Base-by-base conservation (phyloP, 1,284 basidiomycete species). In the Cutaneotrichosporon cutaneum region DNA sequence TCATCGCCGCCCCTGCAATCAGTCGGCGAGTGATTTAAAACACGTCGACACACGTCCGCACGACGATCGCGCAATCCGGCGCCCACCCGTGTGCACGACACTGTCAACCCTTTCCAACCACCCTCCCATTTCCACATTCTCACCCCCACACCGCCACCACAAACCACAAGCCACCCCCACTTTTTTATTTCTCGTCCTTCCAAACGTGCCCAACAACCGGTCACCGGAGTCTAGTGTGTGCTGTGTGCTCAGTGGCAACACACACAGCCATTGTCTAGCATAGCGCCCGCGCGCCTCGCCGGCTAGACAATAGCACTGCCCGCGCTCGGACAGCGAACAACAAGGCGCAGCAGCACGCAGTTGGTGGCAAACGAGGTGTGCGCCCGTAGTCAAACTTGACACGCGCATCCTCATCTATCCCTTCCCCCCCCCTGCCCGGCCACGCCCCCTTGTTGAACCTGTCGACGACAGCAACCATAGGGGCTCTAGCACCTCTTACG, bases 221-320 rank as follows among this genome's bases (percentile, higher is more conserved):
- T 30, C 30, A 30, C 30, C 30, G 30, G n/a, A n/a, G n/a, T 16
- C 6, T 5, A 42, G 39, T 42, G 39, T 42, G 39, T 42, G 39
- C n/a, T n/a, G 39, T 42, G 39, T 42, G 18, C 39, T 9, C 18
- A 42, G 39, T n/a, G 18, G 18, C 39, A 42, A 42, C 4, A 6
- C 39, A 42, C 39, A 42, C 39, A 42, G 18, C 39, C n/a, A 42
- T 42, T 42, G 39, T 42, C 39, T n/a, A n/a, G 39, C 39, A 42
- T n/a, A 4, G 4, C 39, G 18, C 39, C 18, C 18, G 8, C 39
- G 7, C 39, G 18, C 39, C 16, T 42, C 39, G 3, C 39, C 18
- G 0, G 1, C 39, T 6, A 42, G 5, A 42, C 39, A 42, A 42
- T 42, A 42, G 39, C 18, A 42, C 18, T 18, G 18, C 39, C n/a